These are phyloP conservation scores for Zygotorulaspora sp. DNA, from an alignment of 805 yeast species.

Conservation along the genomic window DNA sequence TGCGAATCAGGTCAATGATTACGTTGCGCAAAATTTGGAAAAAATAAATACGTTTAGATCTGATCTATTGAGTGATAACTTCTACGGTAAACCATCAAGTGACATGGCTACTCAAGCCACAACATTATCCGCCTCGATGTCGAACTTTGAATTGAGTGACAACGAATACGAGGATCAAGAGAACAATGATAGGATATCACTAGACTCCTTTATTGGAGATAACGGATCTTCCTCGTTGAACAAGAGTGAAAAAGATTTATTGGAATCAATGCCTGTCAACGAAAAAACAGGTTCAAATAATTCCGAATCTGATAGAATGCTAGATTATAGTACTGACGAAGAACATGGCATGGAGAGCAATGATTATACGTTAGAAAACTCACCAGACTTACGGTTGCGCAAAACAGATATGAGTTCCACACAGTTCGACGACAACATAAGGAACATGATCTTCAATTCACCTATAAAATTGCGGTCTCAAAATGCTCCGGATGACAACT, in stretches of 20 bases:
- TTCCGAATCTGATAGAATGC: background rate
- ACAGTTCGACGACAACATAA: background rate
- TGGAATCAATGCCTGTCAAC: constrained; percentile 4
- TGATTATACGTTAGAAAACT: constrained; percentile 8
- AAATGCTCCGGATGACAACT: background rate
- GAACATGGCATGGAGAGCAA: background rate
- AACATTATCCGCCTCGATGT: constrained; percentile 23
- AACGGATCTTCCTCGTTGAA: background rate
- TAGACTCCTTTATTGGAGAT: background rate
- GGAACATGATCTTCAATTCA: background rate
- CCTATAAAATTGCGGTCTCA: background rate
- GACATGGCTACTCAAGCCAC: constrained; percentile 20
- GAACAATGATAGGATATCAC: background rate
- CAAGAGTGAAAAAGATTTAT: constrained; percentile 5
- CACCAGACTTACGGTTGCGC: constrained; percentile 3
- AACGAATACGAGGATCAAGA: constrained; percentile 15
- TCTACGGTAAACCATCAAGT: constrained; percentile 14
- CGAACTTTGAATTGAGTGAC: constrained; percentile 32
- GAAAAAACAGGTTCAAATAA: constrained; percentile 1
- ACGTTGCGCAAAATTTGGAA: constrained; percentile 25
- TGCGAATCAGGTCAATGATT: constrained; percentile 29
- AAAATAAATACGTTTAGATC: constrained; percentile 25
- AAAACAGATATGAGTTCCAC: background rate
- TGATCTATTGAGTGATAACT: constrained; percentile 12
- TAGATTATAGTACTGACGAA: background rate